Evolutionary conservation across 345 rosid genomes (phyloP).

Genomic region (Syzygium jambos): DNA sequence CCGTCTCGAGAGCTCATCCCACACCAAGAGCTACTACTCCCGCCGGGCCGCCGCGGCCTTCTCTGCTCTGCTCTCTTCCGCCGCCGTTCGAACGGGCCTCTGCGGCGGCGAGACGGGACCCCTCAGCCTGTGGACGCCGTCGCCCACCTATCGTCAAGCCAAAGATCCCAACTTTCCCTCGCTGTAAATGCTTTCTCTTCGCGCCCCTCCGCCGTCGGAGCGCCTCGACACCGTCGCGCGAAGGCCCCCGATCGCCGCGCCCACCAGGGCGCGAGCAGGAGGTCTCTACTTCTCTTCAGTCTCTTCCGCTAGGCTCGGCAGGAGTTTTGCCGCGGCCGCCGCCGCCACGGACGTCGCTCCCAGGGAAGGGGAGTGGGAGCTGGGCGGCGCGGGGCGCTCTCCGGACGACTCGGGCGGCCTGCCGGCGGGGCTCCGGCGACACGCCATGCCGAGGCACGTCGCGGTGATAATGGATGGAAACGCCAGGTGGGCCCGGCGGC

Average conservation of each 20-base stretch:
- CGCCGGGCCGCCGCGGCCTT: background rate
- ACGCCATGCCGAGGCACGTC: slow-evolving; percentile 66
- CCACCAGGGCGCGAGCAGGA: background rate
- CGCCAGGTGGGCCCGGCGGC: slow-evolving; percentile 60
- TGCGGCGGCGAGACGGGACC: background rate
- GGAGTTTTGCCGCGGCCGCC: background rate
- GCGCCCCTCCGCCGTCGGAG: background rate
- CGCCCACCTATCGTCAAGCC: background rate
- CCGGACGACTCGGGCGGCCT: slow-evolving; percentile 4
- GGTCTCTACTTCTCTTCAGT: background rate
- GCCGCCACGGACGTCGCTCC: background rate
- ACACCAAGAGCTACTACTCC: background rate
- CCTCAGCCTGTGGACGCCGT: background rate
- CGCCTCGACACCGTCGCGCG: background rate
- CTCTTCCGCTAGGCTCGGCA: background rate
- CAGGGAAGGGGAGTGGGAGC: background rate
- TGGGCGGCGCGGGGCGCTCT: background rate
- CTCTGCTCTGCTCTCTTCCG: background rate
- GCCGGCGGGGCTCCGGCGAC: slow-evolving; percentile 39
- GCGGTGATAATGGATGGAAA: slow-evolving; percentile 87
- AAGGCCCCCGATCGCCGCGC: background rate
- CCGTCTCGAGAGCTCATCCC: background rate
- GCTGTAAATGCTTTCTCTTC: background rate
- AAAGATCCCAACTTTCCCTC: background rate
- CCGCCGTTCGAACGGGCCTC: background rate